Base-by-base conservation (phyloP, 306 rosid species). In the Glycine latifolia region DNA sequence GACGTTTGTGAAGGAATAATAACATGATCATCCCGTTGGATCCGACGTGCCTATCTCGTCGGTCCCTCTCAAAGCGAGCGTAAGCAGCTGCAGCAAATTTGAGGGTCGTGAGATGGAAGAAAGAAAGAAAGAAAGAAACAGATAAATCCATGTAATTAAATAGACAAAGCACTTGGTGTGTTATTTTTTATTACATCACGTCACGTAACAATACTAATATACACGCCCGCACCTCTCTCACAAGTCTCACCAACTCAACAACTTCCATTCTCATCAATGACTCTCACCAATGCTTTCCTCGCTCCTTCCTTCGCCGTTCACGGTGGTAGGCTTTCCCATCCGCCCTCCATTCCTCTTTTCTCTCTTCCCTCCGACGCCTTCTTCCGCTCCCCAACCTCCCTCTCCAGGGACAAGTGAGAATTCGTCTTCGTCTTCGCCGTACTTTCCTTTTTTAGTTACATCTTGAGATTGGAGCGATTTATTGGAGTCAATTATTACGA, bases 241-340 rank as follows among this genome's bases (percentile, higher is more conserved):
- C 15, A 62, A 7, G 9, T 62, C 47, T 63, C 16, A 37, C 48
- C 44, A 63, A 63, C 69, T 60, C 70, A 33, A 35, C 69, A 35
- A 15, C 69, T 63, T 43, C 7, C 53, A 44, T 2, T 26, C 31
- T 26, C 31, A 26, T 26, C 31, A 26, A 26, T 92, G 98, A 89
- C 97, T 55, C 59, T 88, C 74, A 67, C 91, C 20, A 90, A 80
- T 55, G 76, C 87, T 71, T 82, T 84, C 66, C 60, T 90, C 60
- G 88, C 93, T 79, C 77, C 94, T 67, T 76, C 90, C 39, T 79
- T 86, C 80, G 6, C 85, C 62, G 47, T 33, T 8, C 85, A 41
- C 35, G 82, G 75, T 39, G 75, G 85, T 16, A 81, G 79, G 63
- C 50, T 83, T 63, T 86, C 87, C 62, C 81, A 82, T 66, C 84